These are phyloP conservation scores for Eleusine indica DNA, from an alignment of 176 grass and related monocot genomes.

Conservation along the genomic window DNA sequence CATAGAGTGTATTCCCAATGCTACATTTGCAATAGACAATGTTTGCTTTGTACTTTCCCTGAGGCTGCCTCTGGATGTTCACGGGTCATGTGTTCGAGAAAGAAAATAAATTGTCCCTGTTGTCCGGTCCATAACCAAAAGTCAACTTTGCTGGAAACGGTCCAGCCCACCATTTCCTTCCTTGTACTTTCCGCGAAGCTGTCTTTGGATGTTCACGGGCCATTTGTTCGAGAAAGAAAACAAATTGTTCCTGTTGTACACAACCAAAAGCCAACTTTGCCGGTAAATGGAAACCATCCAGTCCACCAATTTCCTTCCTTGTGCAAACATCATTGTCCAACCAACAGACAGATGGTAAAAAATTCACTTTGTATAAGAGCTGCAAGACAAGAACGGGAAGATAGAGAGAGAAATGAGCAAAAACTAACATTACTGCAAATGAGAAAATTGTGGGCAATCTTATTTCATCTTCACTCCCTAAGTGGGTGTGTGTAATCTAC, in stretches of 20 bases:
- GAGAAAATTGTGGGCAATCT: constrained; percentile 25
- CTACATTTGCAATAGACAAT: not conserved
- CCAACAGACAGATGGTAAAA: not conserved
- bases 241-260: not conserved
- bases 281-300: not conserved
- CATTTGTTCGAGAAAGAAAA: too few species aligned
- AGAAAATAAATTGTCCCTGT: too few species aligned
- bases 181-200: not conserved
- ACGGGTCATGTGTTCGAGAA: too few species aligned
- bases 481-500: too few species aligned
- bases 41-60: too few species aligned
- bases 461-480: too few species aligned
- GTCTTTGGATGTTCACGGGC: constrained; percentile 4
- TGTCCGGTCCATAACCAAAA: too few species aligned
- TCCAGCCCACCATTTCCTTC: too few species aligned
- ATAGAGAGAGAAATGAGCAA: not conserved
- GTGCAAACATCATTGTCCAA: constrained; percentile 3
- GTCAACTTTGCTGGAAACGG: too few species aligned
- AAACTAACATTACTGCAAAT: constrained; percentile 10
- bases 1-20: not conserved
- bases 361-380: not conserved
- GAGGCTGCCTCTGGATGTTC: too few species aligned
- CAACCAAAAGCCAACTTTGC: not conserved
- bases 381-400: not conserved
- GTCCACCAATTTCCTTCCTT: not conserved